Base-by-base conservation (phyloP, 306 rosid genomes). In the Acacia crassicarpa region DNA sequence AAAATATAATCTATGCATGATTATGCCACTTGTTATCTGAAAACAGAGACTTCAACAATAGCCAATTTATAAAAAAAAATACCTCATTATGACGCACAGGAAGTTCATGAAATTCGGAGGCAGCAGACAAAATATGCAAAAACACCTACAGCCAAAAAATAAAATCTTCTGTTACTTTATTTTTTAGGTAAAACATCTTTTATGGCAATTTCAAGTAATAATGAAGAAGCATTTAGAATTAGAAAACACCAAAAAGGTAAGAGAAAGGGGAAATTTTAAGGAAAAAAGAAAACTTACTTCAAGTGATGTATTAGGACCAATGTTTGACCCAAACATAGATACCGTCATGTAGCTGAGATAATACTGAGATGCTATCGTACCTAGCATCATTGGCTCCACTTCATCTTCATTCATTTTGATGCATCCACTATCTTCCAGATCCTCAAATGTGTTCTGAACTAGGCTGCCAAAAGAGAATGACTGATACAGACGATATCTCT, bases 71-170 rank as follows among this genome's bases (percentile, higher is more conserved):
- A 16, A 74, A 54, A 59, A 72, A 23, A 78, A 59, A 22, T 84
- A 95, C 98, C 99, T 95, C 98, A 70, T 93, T 95, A 74, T 93
- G 99, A 80, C 98, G 97, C 83, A 95, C 98, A 71, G 98, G 99
- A 77, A 95, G 97, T 80, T 93, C 99, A 87, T 91, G 84, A 81
- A 90, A 95, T 89, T 95, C 99, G 35, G 91, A 89, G 67, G 99
- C 99, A 59, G 95, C 99, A 22, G 99, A 91, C 73, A 95, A 87
- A 54, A 95, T 87, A 84, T 91, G 97, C 90, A 93, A 82, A 87
- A 95, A 92, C 65, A 93, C 98, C 98, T 95, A 68, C 79, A 86
- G 4, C 69, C 38, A 62, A 62, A 12, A 61, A 61, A 82, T 63
- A 56, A 66, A 38, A 71, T 14, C 4, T 14, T 65, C 67, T 25